Base-by-base conservation (phyloP, 169 alveolate species). In the Eimeria falciformis region DNA sequence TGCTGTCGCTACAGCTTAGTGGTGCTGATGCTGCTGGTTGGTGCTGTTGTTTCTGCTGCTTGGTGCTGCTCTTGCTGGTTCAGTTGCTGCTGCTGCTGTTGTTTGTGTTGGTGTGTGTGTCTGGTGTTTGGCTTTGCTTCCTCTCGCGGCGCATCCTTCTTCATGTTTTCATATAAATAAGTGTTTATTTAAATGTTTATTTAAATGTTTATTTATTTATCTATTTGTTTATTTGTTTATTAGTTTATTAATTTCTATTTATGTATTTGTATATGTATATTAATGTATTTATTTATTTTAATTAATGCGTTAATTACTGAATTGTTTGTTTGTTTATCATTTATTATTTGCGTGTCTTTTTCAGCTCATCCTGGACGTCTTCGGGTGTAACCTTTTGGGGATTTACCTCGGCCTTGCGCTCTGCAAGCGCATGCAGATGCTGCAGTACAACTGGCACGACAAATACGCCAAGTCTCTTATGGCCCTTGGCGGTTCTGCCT, bases 351-450 rank as follows among this genome's bases (percentile, higher is more conserved):
- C 2, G 11, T 68, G 11, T 5, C 12, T 33, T 6, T 68, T 47
- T 50, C 18, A 50, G 2, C 18, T 12, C 18, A 50, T 50, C 11
- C n/a, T 62, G 46, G n/a, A n/a, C 25, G 37, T 62, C 25, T n/a
- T 62, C 11, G 73, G 25, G 37, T 96, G 98, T 94, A 96, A 96
- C 79, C 53, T 94, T 62, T 43, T 96, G 3, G 98, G 98, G 27
- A 96, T 97, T 66, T 96, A 56, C 56, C 33, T 45, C 84, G 95
- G 93, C 62, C 87, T 78, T 79, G 17, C n/a, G 2, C 62, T 89
- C 21, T 62, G 94, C 29, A 93, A 97, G 96, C 81, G 93, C 53
- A 87, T 93, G 75, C 78, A 84, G 21, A 84, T 93, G 90, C 56
- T 89, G 56, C 84, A 68, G 17, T 50, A 71, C 37, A n/a, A 25